phyloP scores from a whole-genome alignment of 495 filamentous ascomycete species.

The Aspergillus kassunensis region DNA sequence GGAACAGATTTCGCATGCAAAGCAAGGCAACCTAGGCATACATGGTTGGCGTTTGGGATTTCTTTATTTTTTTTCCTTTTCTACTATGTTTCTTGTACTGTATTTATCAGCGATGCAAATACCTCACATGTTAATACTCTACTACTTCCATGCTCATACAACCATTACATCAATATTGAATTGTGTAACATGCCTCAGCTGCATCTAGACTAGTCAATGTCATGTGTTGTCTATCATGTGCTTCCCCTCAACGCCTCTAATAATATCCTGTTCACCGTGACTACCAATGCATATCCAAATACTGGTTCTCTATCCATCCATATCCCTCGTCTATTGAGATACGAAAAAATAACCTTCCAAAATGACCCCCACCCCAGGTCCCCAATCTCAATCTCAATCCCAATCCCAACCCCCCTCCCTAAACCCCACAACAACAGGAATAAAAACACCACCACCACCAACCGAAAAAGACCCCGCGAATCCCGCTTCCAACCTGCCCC shows the following conservation, averaged over 20 bases:
- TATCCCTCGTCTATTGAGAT: too few relatives aligned
- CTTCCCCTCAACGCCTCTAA: too few relatives aligned
- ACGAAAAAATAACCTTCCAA: too few relatives aligned
- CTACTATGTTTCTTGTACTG: neutral
- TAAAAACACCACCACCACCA: neutral
- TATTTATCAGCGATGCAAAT: slow-evolving; percentile 10
- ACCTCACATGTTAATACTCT: slow-evolving; percentile 7
- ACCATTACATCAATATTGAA: too few relatives aligned
- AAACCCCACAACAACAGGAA: too few relatives aligned
- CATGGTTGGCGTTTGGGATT: neutral
- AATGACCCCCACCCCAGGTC: too few relatives aligned
- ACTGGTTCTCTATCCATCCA: too few relatives aligned
- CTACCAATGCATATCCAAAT: too few relatives aligned
- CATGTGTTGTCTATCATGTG: too few relatives aligned
- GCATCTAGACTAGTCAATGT: too few relatives aligned
- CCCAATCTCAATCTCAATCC: neutral
- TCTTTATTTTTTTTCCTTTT: neutral
- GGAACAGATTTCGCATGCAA: neutral
- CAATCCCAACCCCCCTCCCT: neutral
- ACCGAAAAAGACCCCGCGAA: neutral
- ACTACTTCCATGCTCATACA: neutral
- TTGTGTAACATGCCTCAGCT: too few relatives aligned
- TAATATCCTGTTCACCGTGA: too few relatives aligned
- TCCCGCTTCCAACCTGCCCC: neutral
- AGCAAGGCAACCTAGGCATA: neutral